Conservation (phyloP, 768 basidiomycete genomes). For the Boletus vermiculosoides region DNA sequence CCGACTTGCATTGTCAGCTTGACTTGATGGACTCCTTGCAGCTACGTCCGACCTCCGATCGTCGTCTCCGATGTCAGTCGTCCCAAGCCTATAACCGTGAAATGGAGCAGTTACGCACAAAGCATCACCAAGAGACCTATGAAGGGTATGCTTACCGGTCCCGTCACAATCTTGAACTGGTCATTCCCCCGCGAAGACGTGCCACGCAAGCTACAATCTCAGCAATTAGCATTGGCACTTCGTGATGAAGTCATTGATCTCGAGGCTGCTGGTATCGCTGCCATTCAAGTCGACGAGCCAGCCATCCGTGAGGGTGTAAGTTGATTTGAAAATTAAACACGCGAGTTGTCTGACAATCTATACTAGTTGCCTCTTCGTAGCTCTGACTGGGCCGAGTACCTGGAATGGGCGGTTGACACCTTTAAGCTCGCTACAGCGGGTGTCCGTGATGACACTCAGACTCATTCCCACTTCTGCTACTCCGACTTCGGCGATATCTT, state of each 20-base stretch:
- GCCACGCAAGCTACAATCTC: conserved; percentile 92
- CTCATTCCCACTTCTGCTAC: conserved; percentile 99
- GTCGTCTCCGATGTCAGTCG: conserved; percentile 98
- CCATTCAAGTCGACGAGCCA: conserved; percentile 99
- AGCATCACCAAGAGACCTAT: conserved; percentile 89
- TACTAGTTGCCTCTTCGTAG: conserved; percentile 89
- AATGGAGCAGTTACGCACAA: conserved; percentile 97
- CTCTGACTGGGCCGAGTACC: conserved; percentile 94
- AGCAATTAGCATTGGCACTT: conserved; percentile 96
- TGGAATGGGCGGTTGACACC: conserved; percentile 98
- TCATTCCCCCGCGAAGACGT: conserved; percentile 99
- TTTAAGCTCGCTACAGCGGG: conserved; percentile 98
- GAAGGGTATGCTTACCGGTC: conserved; percentile 99
- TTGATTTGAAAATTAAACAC: conserved; percentile 12
- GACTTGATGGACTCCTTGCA: conserved; percentile 26
- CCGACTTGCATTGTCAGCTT: conserved; percentile 4
- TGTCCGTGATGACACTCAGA: conserved; percentile 90
- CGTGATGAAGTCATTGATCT: conserved; percentile 98
- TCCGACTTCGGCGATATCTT: conserved; percentile 99
- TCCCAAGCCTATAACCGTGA: conserved; percentile 89
- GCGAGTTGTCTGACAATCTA: not conserved
- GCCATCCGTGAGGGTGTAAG: conserved; percentile 97
- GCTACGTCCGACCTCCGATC: conserved; percentile 97
- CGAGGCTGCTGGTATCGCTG: conserved; percentile 93
- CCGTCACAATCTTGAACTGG: conserved; percentile 99